A percentile compares a stretch with the other conserved stretches of the same genome.
These are phyloP conservation scores for Populus trichocarpa DNA, from an alignment of 441 rosid species.

Conservation along the genomic window DNA sequence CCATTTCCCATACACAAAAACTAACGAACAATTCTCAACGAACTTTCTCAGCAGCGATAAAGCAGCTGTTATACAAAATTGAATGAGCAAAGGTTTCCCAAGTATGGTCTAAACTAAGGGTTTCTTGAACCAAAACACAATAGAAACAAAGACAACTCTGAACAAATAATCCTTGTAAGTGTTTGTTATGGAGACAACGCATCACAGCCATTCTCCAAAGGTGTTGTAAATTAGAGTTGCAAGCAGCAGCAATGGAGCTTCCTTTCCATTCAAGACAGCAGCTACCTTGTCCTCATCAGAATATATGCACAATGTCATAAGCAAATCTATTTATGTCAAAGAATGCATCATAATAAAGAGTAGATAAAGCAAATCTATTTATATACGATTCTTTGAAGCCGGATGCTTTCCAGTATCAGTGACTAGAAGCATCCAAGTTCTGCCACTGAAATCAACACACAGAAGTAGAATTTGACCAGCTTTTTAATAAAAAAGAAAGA, in stretches of 20 bases:
- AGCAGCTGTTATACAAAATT: not conserved
- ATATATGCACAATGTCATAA: constrained; percentile 88
- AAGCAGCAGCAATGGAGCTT: constrained; percentile 9
- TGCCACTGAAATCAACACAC: not conserved
- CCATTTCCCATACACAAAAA: not conserved
- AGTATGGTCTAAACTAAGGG: not conserved
- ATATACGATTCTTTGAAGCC: not conserved
- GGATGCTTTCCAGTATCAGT: not conserved
- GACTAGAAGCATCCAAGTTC: not conserved
- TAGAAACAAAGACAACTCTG: not conserved
- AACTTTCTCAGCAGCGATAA: not conserved
- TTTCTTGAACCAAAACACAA: not conserved
- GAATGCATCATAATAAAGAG: constrained; percentile 23
- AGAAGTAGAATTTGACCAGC: not conserved
- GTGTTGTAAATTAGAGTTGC: not conserved
- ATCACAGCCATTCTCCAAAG: not conserved
- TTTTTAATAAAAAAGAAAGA: not conserved
- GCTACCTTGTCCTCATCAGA: constrained; percentile 42
- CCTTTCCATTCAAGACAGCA: not conserved
- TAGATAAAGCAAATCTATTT: not conserved
- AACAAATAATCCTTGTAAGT: not conserved
- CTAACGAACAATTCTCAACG: not conserved
- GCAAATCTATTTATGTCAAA: constrained; percentile 75
- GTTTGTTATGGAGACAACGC: not conserved
- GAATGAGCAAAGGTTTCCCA: not conserved